Base-by-base conservation (phyloP, 2,329 filamentous ascomycete species). In the Phyllachora maydis region DNA sequence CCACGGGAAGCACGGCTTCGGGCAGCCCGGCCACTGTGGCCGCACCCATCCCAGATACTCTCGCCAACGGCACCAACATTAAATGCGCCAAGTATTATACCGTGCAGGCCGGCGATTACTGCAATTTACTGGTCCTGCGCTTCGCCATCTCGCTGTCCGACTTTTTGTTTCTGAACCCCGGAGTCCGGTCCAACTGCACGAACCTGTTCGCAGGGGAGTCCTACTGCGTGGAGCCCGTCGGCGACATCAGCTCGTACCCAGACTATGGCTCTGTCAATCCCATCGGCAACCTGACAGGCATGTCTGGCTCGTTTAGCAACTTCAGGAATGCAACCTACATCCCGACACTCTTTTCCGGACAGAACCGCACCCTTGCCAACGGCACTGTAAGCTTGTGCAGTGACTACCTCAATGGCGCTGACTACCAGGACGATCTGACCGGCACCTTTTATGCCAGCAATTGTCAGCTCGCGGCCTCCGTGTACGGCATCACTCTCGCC, bases 81-180 rank as follows among this genome's bases (percentile, higher is more conserved):
- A 19, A 31, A 4, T 48, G 43, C 25, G 43, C 34, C 13, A 23
- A 22, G 9, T 50, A 30, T 22, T 47, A 50, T 26, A 11, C 34
- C 11, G 39, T 37, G 2, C 7, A 32, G 16, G 16, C 27, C 2
- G 45, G 40, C 8, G 47, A 50, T 24, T 45, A 43, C 26, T 50
- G 45, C 25, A 41, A 43, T 26, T 23, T 39, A 14, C 24, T 50
- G 3, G 26, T 32, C 3, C 22, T 46, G 11, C 35, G 36, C 21
- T 43, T 37, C 14, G 29, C 30, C 10, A 42, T 49, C 17, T 33
- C 38, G 2, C 30, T 47, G 0, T 18, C 23, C 9, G 42, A 49
- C 30, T 48, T 49, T 23, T 14, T 31, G 3, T 40, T 46, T 26
- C 32, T 49, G 4, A 49, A 48, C 30, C 30, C 42, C 1, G 32